Conservation (phyloP, 2,329 filamentous ascomycete genomes). For the Rhynchosporium graminicola region DNA sequence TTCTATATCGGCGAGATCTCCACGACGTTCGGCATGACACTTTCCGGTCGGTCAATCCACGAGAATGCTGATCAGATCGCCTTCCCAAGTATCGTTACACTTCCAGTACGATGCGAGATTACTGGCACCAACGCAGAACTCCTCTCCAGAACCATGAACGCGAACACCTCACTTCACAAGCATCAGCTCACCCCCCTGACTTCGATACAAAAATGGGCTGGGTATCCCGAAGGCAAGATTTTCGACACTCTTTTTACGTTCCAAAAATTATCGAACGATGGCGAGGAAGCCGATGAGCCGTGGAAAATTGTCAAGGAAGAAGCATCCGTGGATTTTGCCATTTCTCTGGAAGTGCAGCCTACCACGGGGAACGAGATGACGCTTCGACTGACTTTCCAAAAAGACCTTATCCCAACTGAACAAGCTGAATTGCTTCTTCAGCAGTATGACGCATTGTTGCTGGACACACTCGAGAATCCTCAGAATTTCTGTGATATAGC, state of each 20-base stretch:
- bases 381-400: constrained; percentile 67
- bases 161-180: constrained; percentile 64
- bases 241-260: constrained; percentile 89
- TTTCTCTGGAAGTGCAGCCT: constrained; percentile 79
- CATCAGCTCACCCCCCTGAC: constrained; percentile 72
- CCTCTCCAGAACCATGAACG: constrained; percentile 62
- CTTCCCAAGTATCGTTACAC: constrained; percentile 80
- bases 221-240: constrained; percentile 61
- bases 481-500: constrained; percentile 40
- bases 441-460: constrained; percentile 72
- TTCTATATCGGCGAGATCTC: constrained; percentile 74
- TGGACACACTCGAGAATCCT: constrained; percentile 55
- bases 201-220: constrained; percentile 72
- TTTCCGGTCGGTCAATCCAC: constrained; percentile 69
- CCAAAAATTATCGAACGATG: constrained; percentile 57
- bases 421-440: constrained; percentile 68
- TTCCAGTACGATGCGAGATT: constrained; percentile 69
- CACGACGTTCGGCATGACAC: constrained; percentile 76
- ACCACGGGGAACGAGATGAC: constrained; percentile 48
- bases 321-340: constrained; percentile 72
- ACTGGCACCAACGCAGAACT: constrained; percentile 55
- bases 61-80: constrained; percentile 59
- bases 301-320: constrained; percentile 68
- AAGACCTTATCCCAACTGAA: constrained; percentile 62
- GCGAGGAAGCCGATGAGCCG: constrained; percentile 35